phyloP scores from a whole-genome alignment of 1,284 basidiomycete genomes.

The Trichosporon ovoides region DNA sequence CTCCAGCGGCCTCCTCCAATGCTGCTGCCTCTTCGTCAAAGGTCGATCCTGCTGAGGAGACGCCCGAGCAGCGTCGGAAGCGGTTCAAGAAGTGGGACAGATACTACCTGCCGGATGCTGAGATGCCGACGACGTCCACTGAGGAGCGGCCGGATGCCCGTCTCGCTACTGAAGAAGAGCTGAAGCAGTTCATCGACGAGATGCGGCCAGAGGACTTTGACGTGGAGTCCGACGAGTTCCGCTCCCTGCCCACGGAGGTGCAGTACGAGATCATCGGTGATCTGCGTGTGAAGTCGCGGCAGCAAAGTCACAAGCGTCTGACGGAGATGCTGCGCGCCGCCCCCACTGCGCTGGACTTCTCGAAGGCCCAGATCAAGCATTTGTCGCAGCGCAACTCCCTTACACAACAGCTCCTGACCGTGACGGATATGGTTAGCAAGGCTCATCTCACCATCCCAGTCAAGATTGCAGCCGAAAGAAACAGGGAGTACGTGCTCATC shows the following conservation, averaged over 20 bases:
- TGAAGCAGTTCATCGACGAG: slow-evolving; percentile 83
- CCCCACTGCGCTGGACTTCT: slow-evolving; percentile 87
- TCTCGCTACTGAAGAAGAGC: slow-evolving; percentile 87
- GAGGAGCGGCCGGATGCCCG: slow-evolving; percentile 69
- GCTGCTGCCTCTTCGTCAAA: not conserved
- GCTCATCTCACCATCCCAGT: slow-evolving; percentile 80
- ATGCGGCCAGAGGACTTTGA: slow-evolving; percentile 91
- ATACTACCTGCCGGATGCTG: slow-evolving; percentile 65
- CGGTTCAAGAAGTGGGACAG: slow-evolving; percentile 57
- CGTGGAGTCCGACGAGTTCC: slow-evolving; percentile 78
- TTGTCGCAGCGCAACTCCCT: slow-evolving; percentile 82
- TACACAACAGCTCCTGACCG: slow-evolving; percentile 87
- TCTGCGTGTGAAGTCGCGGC: slow-evolving; percentile 82
- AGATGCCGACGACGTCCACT: slow-evolving; percentile 53
- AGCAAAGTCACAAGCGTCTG: slow-evolving; percentile 84
- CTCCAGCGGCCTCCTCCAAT: slow-evolving; percentile 14
- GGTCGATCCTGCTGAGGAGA: not conserved
- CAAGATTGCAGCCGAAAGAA: slow-evolving; percentile 88
- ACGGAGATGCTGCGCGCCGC: slow-evolving; percentile 82
- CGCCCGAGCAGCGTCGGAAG: slow-evolving; percentile 33
- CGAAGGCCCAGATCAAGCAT: slow-evolving; percentile 86
- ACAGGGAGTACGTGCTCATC: slow-evolving; percentile 86
- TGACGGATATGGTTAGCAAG: slow-evolving; percentile 88
- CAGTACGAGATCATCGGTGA: slow-evolving; percentile 99
- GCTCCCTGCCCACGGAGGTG: slow-evolving; percentile 85